phyloP scores from a whole-genome alignment of 1,139 yeast species.

The Saccharomyces hybrid region DNA sequence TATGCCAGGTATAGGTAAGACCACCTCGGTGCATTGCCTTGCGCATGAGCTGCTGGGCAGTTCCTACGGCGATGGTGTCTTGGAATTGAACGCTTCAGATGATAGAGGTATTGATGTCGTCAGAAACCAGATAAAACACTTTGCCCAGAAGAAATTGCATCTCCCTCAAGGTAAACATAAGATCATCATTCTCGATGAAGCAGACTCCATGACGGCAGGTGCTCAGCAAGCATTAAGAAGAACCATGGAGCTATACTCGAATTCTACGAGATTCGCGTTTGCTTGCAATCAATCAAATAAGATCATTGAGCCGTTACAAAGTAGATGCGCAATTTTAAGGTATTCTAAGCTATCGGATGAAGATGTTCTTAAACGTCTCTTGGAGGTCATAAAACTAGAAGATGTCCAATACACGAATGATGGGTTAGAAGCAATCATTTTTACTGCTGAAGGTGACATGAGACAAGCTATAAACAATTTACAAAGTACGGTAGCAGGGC shows the following conservation, averaged over 20 bases:
- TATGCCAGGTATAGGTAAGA: constrained; percentile 94
- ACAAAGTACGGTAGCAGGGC: constrained; percentile 92
- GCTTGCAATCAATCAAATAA: constrained; percentile 94
- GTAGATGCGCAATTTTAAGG: constrained; percentile 91
- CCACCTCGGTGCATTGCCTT: constrained; percentile 86
- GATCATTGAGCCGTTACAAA: constrained; percentile 92
- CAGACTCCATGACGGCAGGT: constrained; percentile 86
- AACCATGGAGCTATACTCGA: constrained; percentile 93
- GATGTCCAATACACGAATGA: constrained; percentile 75
- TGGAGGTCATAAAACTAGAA: constrained; percentile 66
- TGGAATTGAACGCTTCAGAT: constrained; percentile 92
- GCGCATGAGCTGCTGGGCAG: constrained; percentile 79
- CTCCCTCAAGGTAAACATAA: constrained; percentile 74
- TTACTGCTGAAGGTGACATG: constrained; percentile 98
- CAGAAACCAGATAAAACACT: constrained; percentile 83
- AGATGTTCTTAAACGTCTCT: constrained; percentile 69
- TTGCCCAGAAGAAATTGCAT: constrained; percentile 86
- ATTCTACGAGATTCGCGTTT: constrained; percentile 92
- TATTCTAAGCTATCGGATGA: constrained; percentile 76
- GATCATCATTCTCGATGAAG: constrained; percentile 86
- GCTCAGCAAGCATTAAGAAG: constrained; percentile 97
- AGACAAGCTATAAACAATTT: constrained; percentile 92
- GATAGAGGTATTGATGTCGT: constrained; percentile 96
- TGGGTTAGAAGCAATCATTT: constrained; percentile 89
- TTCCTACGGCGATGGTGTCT: constrained; percentile 68